These are phyloP conservation scores for Peterozyma toletana DNA, from an alignment of 805 yeast genomes.

Conservation along the genomic window DNA sequence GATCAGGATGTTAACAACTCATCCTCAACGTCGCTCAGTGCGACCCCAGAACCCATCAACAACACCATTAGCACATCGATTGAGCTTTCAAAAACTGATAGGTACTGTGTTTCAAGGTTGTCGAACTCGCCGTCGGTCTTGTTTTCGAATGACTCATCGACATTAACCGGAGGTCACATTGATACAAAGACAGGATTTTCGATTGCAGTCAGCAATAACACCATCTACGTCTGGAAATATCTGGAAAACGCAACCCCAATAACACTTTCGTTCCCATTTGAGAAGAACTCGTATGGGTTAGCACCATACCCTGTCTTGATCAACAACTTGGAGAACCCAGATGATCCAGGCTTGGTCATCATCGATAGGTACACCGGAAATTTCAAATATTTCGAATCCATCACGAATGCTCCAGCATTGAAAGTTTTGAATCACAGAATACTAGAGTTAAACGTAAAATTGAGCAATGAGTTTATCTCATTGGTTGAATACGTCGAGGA, in stretches of 20 bases:
- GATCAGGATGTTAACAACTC: no score
- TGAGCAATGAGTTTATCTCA: conserved; percentile 49
- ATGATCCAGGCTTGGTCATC: conserved; percentile 66
- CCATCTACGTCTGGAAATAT: conserved; percentile 64
- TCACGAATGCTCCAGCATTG: conserved; percentile 61
- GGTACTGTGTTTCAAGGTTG: conserved; percentile 49
- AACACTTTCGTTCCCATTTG: conserved; percentile 43
- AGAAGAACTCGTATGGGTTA: conserved; percentile 16
- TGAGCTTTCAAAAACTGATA: conserved; percentile 52
- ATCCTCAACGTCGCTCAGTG: no score
- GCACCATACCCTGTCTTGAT: conserved; percentile 52
- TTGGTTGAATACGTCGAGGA: conserved; percentile 59
- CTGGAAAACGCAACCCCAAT: conserved; percentile 46
- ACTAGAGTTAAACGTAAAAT: conserved; percentile 27
- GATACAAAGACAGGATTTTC: conserved; percentile 22
- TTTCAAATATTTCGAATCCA: conserved; percentile 65
- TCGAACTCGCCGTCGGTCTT: conserved; percentile 45
- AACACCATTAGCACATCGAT: neutral
- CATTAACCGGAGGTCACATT: conserved; percentile 16
- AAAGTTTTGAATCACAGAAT: conserved; percentile 40
- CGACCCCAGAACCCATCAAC: conserved; percentile 1
- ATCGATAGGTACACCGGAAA: conserved; percentile 53
- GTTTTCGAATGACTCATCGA: conserved; percentile 15
- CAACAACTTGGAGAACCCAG: conserved; percentile 20
- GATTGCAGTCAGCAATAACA: conserved; percentile 32